A percentile compares a stretch with the other conserved stretches of the same genome.
phyloP scores from a whole-genome alignment of 2,329 filamentous ascomycete genomes.

The Uncinocarpus reesii region DNA sequence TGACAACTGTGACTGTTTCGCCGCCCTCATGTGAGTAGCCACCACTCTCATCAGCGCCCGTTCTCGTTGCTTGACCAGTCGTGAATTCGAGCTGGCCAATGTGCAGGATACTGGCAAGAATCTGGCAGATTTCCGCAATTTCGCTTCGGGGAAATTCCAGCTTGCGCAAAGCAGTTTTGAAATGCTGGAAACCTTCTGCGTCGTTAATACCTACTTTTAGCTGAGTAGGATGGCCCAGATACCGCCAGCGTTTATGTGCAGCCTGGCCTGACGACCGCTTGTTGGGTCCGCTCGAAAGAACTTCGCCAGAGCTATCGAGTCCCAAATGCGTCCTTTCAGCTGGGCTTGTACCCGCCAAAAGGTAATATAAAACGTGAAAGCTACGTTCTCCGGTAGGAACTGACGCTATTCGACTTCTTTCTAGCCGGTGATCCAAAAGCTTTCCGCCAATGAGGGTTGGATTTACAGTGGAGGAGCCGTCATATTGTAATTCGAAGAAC shows the following conservation, averaged over 20 bases:
- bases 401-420: constrained; percentile 79
- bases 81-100: constrained; percentile 94
- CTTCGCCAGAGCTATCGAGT: constrained; percentile 42
- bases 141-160: constrained; percentile 87
- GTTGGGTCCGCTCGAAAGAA: constrained; percentile 34
- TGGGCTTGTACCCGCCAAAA: constrained; percentile 79
- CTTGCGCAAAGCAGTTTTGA: constrained; percentile 90
- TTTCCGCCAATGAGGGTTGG: constrained; percentile 90
- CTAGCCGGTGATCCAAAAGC: constrained; percentile 82
- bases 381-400: constrained; percentile 94
- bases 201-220: constrained; percentile 97
- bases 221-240: constrained; percentile 90
- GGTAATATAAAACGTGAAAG: constrained; percentile 92
- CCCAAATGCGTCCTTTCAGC: constrained; percentile 82
- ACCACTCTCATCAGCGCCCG: constrained; percentile 78
- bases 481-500: constrained; percentile 94
- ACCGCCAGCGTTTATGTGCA: constrained; percentile 81
- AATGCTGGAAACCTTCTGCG: constrained; percentile 86
- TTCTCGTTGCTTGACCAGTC: constrained; percentile 66
- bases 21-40: constrained; percentile 93
- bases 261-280: constrained; percentile 45
- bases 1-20: constrained; percentile 73
- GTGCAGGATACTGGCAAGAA: constrained; percentile 88
- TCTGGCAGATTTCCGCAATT: constrained; percentile 93
- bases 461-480: constrained; percentile 72